Evolutionary conservation across 2,329 filamentous ascomycete genomes (phyloP).

Genomic region (Ophiognomonia clavigignenti-juglandacearum): DNA sequence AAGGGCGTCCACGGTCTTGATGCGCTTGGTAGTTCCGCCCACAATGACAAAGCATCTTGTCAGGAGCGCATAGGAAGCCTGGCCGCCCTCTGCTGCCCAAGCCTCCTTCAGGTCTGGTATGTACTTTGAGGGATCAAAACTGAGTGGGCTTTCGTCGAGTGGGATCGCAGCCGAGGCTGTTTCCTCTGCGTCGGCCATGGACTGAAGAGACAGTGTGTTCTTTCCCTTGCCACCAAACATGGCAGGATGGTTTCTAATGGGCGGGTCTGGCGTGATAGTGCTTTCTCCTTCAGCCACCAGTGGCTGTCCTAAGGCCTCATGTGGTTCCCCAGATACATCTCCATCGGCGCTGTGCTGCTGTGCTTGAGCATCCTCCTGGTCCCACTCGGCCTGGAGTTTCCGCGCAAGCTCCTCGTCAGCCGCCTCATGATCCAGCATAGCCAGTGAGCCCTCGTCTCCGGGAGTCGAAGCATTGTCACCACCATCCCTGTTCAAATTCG

Average conservation of each 20-base stretch:
- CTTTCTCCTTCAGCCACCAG: too few species aligned
- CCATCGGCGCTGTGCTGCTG: constrained; percentile 4
- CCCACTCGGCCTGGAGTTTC: constrained; percentile 84
- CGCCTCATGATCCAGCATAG: constrained; percentile 29
- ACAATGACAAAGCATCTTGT: constrained; percentile 89
- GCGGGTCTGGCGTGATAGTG: neutral
- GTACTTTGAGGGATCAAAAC: constrained; percentile 73
- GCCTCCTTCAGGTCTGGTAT: constrained; percentile 61
- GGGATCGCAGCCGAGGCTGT: constrained; percentile 70
- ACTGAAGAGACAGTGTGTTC: constrained; percentile 71
- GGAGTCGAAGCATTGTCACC: too few species aligned
- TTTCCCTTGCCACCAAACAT: constrained; percentile 33
- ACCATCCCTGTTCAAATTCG: too few species aligned
- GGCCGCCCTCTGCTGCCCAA: constrained; percentile 68
- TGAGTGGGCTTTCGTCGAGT: constrained; percentile 78
- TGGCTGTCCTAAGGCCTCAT: constrained; percentile 8
- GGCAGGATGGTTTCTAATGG: constrained; percentile 14
- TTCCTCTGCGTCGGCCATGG: constrained; percentile 70
- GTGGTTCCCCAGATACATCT: neutral
- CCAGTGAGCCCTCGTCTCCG: constrained; percentile 2
- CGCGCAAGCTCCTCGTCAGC: constrained; percentile 83
- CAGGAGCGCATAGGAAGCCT: constrained; percentile 82
- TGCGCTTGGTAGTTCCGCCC: constrained; percentile 84
- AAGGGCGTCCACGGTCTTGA: constrained; percentile 95
- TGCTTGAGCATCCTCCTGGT: constrained; percentile 47